These are phyloP conservation scores for Termitomyces sp. DNA, from an alignment of 768 basidiomycete species.

Conservation along the genomic window DNA sequence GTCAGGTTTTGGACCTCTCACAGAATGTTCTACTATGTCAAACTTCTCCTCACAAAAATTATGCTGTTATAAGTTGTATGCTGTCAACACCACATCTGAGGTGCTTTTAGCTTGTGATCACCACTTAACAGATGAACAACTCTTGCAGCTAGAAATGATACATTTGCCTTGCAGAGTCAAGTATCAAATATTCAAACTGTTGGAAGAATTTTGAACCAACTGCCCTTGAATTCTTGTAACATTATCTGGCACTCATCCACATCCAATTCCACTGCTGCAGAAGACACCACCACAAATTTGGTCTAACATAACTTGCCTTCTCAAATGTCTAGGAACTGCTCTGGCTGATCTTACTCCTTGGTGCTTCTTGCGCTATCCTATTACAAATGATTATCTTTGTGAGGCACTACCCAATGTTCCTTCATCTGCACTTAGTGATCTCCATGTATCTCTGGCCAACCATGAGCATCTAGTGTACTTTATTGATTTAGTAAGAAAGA, in stretches of 20 bases:
- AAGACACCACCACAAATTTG: slow-evolving; percentile 17
- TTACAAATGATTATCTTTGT: slow-evolving; percentile 10
- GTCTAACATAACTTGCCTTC: background rate
- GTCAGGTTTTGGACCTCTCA: slow-evolving; percentile 12
- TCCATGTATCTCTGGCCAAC: slow-evolving; percentile 24
- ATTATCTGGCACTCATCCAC: slow-evolving; percentile 9
- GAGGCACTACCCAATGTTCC: slow-evolving; percentile 8
- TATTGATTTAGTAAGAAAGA: slow-evolving; percentile 8
- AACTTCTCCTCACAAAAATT: background rate
- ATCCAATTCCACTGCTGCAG: slow-evolving; percentile 17
- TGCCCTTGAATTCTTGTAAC: slow-evolving; percentile 17
- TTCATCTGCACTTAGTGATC: slow-evolving; percentile 16
- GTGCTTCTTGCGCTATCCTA: slow-evolving; percentile 18
- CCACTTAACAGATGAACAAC: background rate
- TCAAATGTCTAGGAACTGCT: background rate
- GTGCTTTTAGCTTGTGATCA: background rate
- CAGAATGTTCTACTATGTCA: slow-evolving; percentile 1
- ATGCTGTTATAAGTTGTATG: background rate
- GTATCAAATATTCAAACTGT: slow-evolving; percentile 12
- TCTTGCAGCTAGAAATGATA: slow-evolving; percentile 11
- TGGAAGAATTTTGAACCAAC: background rate
- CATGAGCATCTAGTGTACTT: slow-evolving; percentile 16
- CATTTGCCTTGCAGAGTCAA: background rate
- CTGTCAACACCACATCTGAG: too few relatives aligned
- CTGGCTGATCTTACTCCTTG: slow-evolving; percentile 23